Conservation (phyloP, 2,329 filamentous ascomycete genomes). For the Cercospora janseana region DNA sequence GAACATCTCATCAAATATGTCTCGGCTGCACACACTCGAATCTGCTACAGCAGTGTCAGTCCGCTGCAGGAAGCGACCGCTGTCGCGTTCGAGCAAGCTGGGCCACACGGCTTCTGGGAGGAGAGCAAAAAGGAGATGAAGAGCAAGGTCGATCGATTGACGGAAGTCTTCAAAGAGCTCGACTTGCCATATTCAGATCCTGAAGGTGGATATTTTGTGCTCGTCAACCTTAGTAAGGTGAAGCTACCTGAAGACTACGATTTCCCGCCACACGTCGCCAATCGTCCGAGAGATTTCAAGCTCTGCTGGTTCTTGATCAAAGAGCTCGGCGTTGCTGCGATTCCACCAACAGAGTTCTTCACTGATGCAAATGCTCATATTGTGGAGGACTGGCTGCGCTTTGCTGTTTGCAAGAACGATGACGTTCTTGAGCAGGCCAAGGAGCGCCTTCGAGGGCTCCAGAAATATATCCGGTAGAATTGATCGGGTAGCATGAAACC, state of each 20-base stretch:
- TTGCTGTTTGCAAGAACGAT: constrained; percentile 95
- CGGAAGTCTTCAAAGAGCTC: constrained; percentile 57
- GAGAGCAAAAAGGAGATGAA: constrained; percentile 82
- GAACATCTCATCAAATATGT: constrained; percentile 88
- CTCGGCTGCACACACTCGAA: constrained; percentile 86
- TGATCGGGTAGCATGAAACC: no score
- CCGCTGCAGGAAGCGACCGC: constrained; percentile 93
- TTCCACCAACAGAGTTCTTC: constrained; percentile 96
- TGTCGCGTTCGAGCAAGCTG: constrained; percentile 89
- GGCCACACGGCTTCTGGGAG: constrained; percentile 83
- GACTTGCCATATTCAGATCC: constrained; percentile 73
- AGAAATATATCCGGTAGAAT: constrained; percentile 47
- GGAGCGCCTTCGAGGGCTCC: constrained; percentile 50
- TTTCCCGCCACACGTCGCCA: constrained; percentile 85
- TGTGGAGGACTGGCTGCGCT: constrained; percentile 89
- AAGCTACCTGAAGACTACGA: constrained; percentile 78
- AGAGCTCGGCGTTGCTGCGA: constrained; percentile 91
- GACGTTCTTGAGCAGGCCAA: constrained; percentile 60
- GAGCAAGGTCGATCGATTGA: constrained; percentile 82
- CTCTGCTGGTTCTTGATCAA: constrained; percentile 95
- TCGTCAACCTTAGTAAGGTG: constrained; percentile 89
- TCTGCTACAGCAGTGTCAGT: constrained; percentile 92
- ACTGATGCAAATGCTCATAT: constrained; percentile 78
- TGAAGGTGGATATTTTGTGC: constrained; percentile 95
- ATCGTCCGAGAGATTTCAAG: constrained; percentile 87